Conservation (phyloP, 371 early-diverging fungal species). For the Mortierella sp. region DNA sequence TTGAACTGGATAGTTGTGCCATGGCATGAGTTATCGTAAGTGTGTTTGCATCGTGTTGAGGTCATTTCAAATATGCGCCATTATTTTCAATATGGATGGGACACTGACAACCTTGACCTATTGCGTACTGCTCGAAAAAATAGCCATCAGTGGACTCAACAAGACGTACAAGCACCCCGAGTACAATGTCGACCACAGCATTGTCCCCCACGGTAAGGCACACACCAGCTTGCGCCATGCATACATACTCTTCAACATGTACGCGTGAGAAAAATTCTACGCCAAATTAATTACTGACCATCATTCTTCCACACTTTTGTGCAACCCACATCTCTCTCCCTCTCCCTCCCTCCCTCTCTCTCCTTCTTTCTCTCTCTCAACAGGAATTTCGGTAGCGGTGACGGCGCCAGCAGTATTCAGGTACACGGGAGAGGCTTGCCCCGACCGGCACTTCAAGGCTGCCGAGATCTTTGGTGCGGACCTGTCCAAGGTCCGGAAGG, state of each 20-base stretch:
- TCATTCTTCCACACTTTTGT: background rate
- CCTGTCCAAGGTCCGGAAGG: slow-evolving; percentile 62
- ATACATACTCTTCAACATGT: background rate
- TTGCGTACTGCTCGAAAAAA: slow-evolving; percentile 59
- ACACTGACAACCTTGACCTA: too few relatives aligned
- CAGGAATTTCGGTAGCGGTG: slow-evolving; percentile 91
- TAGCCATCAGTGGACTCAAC: slow-evolving; percentile 89
- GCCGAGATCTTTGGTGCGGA: slow-evolving; percentile 81
- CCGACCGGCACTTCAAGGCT: slow-evolving; percentile 89
- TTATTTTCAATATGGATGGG: too few relatives aligned
- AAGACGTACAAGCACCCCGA: slow-evolving; percentile 86
- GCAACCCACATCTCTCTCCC: background rate
- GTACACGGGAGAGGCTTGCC: slow-evolving; percentile 83
- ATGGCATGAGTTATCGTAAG: slow-evolving; percentile 72
- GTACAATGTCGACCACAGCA: slow-evolving; percentile 79
- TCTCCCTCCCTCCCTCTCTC: background rate
- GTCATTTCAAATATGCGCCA: background rate
- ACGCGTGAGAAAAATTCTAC: background rate
- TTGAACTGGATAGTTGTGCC: slow-evolving; percentile 62
- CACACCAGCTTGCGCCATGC: too few relatives aligned
- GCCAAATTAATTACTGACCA: background rate
- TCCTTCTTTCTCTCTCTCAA: slow-evolving; percentile 48
- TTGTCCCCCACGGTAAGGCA: slow-evolving; percentile 59
- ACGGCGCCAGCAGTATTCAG: slow-evolving; percentile 92
- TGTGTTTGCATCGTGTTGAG: background rate